phyloP scores from a whole-genome alignment of 306 rosid species.

The Fagus sylvatica region DNA sequence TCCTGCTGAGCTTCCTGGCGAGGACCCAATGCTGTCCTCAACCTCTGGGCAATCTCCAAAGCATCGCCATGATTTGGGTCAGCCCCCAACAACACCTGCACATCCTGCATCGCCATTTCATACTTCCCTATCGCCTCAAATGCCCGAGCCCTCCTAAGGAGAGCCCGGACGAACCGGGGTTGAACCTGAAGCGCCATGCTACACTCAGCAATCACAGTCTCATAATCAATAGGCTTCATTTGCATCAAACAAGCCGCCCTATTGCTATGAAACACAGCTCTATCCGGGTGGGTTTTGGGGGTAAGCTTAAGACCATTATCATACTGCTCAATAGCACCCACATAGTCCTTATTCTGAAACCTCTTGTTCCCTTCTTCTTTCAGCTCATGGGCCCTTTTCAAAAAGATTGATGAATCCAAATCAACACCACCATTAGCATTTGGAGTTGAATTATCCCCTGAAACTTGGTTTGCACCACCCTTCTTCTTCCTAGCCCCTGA shows the following conservation, averaged over 20 bases:
- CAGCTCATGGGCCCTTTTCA: slow-evolving; percentile 91
- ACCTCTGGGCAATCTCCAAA: slow-evolving; percentile 75
- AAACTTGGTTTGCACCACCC: slow-evolving; percentile 60
- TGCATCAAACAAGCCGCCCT: slow-evolving; percentile 95
- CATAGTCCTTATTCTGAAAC: slow-evolving; percentile 79
- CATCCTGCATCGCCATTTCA: slow-evolving; percentile 86
- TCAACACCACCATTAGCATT: slow-evolving; percentile 65
- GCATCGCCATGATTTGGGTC: slow-evolving; percentile 82
- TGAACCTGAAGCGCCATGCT: slow-evolving; percentile 89
- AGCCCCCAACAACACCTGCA: slow-evolving; percentile 67
- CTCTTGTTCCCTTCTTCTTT: slow-evolving; percentile 89
- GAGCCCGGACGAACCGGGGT: slow-evolving; percentile 78
- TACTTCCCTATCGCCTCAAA: slow-evolving; percentile 80
- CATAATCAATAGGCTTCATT: slow-evolving; percentile 89
- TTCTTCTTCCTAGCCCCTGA: slow-evolving; percentile 90
- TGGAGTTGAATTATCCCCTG: slow-evolving; percentile 45
- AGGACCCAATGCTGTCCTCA: slow-evolving; percentile 71
- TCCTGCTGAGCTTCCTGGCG: slow-evolving; percentile 92
- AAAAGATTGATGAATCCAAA: slow-evolving; percentile 71
- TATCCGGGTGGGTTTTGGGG: slow-evolving; percentile 76
- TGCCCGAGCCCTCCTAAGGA: slow-evolving; percentile 82
- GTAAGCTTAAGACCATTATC: slow-evolving; percentile 80
- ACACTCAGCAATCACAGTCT: slow-evolving; percentile 86
- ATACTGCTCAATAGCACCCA: slow-evolving; percentile 86
- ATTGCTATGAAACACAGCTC: slow-evolving; percentile 91